phyloP scores from a whole-genome alignment of 2,329 filamentous ascomycete genomes.

The Parastagonospora avenae region DNA sequence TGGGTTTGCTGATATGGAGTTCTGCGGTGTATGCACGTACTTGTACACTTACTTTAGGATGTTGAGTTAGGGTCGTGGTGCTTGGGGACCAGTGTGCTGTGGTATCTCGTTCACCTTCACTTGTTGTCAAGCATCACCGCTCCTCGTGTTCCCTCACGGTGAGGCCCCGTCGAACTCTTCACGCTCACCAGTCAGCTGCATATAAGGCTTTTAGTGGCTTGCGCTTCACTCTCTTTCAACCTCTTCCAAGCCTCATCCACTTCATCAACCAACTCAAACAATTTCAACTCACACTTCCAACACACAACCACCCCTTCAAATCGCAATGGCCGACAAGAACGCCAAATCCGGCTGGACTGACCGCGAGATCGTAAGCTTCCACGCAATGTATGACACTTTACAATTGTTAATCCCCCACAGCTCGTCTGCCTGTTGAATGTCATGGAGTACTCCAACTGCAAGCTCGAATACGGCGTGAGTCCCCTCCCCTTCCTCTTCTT shows the following conservation, averaged over 20 bases:
- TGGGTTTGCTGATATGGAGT: too few relatives aligned
- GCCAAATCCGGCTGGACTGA: neutral
- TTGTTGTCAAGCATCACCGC: too few relatives aligned
- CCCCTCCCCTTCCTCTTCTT: neutral
- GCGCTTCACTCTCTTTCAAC: neutral
- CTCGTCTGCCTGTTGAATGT: conserved; percentile 10
- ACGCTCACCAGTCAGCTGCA: neutral
- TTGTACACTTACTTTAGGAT: too few relatives aligned
- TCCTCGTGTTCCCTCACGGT: neutral
- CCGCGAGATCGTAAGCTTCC: neutral
- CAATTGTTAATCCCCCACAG: neutral
- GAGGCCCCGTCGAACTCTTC: too few relatives aligned
- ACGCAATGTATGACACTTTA: neutral
- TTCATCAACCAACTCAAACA: neutral
- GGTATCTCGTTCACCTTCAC: too few relatives aligned
- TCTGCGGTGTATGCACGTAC: too few relatives aligned
- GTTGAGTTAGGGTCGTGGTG: too few relatives aligned
- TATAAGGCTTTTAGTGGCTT: neutral
- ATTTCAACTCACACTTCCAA: neutral
- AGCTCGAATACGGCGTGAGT: conserved; percentile 21
- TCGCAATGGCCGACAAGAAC: neutral
- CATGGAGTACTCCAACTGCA: conserved; percentile 8
- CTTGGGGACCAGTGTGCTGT: too few relatives aligned
- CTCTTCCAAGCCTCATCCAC: neutral
- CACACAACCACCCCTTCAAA: too few relatives aligned